These are phyloP conservation scores for Xerocomus minutiporus DNA, from an alignment of 1,284 basidiomycete genomes.

Conservation along the genomic window DNA sequence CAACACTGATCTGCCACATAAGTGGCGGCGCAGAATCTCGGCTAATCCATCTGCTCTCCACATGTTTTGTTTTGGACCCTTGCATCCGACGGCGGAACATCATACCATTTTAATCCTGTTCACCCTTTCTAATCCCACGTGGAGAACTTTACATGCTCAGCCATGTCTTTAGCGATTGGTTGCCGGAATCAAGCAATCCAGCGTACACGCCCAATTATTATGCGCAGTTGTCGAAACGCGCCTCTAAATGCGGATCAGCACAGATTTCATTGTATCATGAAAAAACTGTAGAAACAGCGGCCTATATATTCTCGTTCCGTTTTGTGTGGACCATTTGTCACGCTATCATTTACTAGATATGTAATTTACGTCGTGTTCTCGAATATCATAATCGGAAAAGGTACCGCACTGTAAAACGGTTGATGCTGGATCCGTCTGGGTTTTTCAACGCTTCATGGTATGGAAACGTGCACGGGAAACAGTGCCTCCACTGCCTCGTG, in stretches of 20 bases:
- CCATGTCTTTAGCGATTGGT: slow-evolving; percentile 5
- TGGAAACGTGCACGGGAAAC: background rate
- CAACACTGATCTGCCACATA: slow-evolving; percentile 18
- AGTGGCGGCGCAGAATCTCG: slow-evolving; percentile 26
- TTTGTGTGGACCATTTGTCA: slow-evolving; percentile 30
- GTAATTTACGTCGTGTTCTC: slow-evolving; percentile 25
- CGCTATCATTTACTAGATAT: slow-evolving; percentile 27
- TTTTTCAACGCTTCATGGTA: background rate
- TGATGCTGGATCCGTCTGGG: background rate
- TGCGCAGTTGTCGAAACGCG: slow-evolving; percentile 4
- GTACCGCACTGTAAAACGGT: background rate
- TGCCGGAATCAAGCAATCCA: slow-evolving; percentile 5
- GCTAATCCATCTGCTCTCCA: slow-evolving; percentile 19
- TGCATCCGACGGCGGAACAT: slow-evolving; percentile 20
- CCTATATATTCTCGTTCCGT: slow-evolving; percentile 18
- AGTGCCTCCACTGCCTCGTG: background rate
- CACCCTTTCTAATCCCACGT: slow-evolving; percentile 11
- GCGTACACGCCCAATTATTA: slow-evolving; percentile 3
- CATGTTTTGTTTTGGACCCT: slow-evolving; percentile 9
- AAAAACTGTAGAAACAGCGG: background rate
- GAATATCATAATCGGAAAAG: slow-evolving; percentile 10
- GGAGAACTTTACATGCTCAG: background rate
- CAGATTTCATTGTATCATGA: slow-evolving; percentile 10
- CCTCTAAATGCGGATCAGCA: slow-evolving; percentile 11
- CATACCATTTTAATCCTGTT: slow-evolving; percentile 5